phyloP scores from a whole-genome alignment of 148 eudicot species.

The Silene conica region DNA sequence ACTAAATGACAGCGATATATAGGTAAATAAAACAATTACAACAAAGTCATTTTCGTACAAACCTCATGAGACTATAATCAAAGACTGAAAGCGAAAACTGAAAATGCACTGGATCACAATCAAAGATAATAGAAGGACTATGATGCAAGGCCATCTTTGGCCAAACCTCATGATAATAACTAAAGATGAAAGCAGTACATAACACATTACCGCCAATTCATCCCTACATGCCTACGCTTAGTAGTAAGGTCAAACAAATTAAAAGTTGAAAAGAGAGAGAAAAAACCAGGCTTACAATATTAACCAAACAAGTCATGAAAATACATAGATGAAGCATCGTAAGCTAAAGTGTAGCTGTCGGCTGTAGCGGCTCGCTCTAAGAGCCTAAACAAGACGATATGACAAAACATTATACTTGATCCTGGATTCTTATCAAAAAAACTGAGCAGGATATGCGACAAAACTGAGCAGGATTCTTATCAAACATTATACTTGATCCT shows the following conservation, averaged over 20 bases:
- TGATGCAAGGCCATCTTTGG: neutral
- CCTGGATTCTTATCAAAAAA: neutral
- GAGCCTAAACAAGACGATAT: too few species aligned
- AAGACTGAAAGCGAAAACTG: neutral
- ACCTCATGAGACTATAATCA: neutral
- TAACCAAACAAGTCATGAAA: neutral
- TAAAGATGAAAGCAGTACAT: neutral
- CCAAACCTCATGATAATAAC: neutral
- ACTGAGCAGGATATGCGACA: too few species aligned
- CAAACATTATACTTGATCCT: too few species aligned
- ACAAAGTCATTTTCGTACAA: neutral
- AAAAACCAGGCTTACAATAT: neutral
- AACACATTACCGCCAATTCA: neutral
- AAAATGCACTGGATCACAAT: neutral
- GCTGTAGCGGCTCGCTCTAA: neutral
- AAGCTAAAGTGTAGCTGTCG: neutral
- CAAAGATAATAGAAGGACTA: neutral
- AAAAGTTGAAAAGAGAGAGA: neutral
- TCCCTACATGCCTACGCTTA: neutral
- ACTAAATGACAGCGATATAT: conserved; percentile 1
- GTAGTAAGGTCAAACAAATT: neutral
- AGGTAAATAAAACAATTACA: neutral
- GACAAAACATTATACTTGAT: neutral
- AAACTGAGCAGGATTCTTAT: too few species aligned
- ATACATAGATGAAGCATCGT: neutral